A percentile compares a stretch with the other conserved stretches of the same genome.
These are phyloP conservation scores for Hirsutella minnesotensis DNA, from an alignment of 2,329 filamentous ascomycete genomes.

Conservation along the genomic window DNA sequence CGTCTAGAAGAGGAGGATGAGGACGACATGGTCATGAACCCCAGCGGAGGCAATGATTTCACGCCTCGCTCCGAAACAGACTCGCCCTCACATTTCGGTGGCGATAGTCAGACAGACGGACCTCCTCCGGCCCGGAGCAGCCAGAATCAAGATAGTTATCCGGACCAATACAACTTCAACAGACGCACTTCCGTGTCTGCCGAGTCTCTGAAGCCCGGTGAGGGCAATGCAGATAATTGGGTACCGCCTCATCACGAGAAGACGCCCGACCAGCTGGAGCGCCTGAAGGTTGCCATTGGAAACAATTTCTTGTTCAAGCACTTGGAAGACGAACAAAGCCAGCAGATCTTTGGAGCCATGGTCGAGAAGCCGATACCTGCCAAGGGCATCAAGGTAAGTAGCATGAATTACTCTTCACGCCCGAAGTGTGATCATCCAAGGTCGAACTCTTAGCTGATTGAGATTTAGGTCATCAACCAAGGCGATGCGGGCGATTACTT, in stretches of 20 bases:
- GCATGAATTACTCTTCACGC: background rate
- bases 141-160: slow-evolving; percentile 58
- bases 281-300: slow-evolving; percentile 70
- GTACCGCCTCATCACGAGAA: slow-evolving; percentile 77
- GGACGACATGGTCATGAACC: background rate
- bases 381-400: slow-evolving; percentile 60
- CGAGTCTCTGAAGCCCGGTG: slow-evolving; percentile 84
- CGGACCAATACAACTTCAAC: slow-evolving; percentile 85
- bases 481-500: slow-evolving; percentile 96
- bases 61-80: slow-evolving; percentile 35
- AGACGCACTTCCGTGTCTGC: slow-evolving; percentile 93
- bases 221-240: slow-evolving; percentile 80
- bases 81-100: slow-evolving; percentile 42
- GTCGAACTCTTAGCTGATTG: background rate
- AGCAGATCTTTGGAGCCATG: slow-evolving; percentile 77
- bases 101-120: slow-evolving; percentile 33
- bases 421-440: background rate
- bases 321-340: slow-evolving; percentile 84
- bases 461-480: slow-evolving; percentile 75
- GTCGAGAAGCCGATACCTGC: slow-evolving; percentile 93
- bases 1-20: background rate
- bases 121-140: slow-evolving; percentile 34
- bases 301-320: slow-evolving; percentile 92
- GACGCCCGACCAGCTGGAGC: slow-evolving; percentile 64
- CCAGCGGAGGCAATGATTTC: background rate